Base-by-base conservation (phyloP, 225 moss, liverwort and hornwort genomes). In the Antitrichia curtipendula region DNA sequence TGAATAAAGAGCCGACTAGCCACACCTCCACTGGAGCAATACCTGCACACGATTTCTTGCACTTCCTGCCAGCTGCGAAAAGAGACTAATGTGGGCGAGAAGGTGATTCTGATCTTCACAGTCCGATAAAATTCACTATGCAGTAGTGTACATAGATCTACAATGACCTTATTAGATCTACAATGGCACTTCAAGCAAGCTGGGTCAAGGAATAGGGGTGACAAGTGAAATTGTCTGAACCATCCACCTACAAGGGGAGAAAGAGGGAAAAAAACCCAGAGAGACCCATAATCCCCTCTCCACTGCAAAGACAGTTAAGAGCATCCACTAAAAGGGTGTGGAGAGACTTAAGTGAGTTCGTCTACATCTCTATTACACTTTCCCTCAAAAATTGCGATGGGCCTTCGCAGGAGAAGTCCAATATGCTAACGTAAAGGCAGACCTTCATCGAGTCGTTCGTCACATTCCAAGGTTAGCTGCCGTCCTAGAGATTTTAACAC, bases 371-470 rank as follows among this genome's bases (percentile, higher is more conserved):
- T 60, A 54, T 50, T 81, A 88, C 87, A 85, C 82, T 80, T 88
- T 71, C 88, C 85, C 83, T 90, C 89, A 85, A 90, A 91, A 91
- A 78, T 91, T 82, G 89, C 68, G 74, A 90, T 29, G 85, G 27
- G 70, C 60, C 57, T 57, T 81, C 52, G 70, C 86, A 86, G 40
- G 57, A 75, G 77, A 70, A 90, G 65, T 63, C 68, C 86, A 91
- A 83, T 74, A 82, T 41, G 65, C 80, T 52, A 52, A 45, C 45
- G 45, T 45, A 45, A 50, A 61, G 36, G 74, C 80, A 91, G 80
- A 29, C 70, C 85, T 76, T 84, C 76, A 41, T 62, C 57, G 38
- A 63, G 77, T 54, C 54, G 6, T 72, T 80, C 70, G 70, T 80
- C 86, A 75, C 20, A 40, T 49, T 34, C 50, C 43, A 64, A n/a